Base-by-base conservation (phyloP, 176 grass and related monocot genomes). In the Guadua angustifolia region DNA sequence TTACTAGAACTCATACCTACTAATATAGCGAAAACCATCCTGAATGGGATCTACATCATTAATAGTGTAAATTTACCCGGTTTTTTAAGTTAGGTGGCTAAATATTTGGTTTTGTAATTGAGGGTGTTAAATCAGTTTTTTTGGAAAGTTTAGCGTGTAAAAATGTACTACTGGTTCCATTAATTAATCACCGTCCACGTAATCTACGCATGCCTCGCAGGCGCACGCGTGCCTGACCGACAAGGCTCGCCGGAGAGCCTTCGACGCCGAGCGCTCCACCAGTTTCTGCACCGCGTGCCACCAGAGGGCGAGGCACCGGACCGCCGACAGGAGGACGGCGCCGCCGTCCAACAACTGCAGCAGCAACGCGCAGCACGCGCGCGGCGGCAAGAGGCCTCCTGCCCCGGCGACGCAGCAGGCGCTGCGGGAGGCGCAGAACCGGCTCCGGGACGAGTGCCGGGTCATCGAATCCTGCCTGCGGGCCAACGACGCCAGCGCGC, bases 221-320 rank as follows among this genome's bases (percentile, higher is more conserved):
- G 96, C 96, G 70, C 88, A 92, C 45, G 88, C 81, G 69, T 95
- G 93, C 81, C 78, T 99, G 42, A 87, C 85, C 14, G 91, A 99
- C 85, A 62, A 62, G 92, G 73, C 77, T 17, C 79, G 84, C 51
- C 90, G 96, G 83, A 60, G 75, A 73, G 64, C 77, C 43, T 95
- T 95, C 85, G 66, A 95, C 79, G 59, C 46, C 6, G 83, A 87
- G 52, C 87, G 91, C 36, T 7, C 59, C 9, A 38, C 77, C 7
- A 88, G 78, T 10, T 95, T 90, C 89, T 99, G 96, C 88, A 69
- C 68, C 10, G 83, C 78, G 21, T 99, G 91, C 86, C 82, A 92
- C 52, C 64, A 71, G 12, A 75, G 77, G 5, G 39, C 4, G 4
- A 40, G 14, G 17, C 53, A 43, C 64, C 65, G 78, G 36, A 9